Evolutionary conservation across 139 green algal species (phyloP), one percentile per base, ranked within the genome.

Genomic region (Chlamydomonas sp.): DNA sequence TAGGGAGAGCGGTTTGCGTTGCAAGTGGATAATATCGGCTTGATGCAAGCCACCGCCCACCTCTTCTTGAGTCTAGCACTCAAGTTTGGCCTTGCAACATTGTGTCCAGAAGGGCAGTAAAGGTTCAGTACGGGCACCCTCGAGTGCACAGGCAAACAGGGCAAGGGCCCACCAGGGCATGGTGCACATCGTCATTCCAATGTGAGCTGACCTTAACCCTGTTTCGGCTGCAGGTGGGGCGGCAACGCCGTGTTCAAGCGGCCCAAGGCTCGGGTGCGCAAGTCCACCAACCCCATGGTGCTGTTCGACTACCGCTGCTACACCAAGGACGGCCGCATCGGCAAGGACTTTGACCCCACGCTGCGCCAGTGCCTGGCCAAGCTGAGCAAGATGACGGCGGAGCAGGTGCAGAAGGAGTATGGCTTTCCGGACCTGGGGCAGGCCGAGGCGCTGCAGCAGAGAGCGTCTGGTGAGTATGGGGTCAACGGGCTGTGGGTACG

Each of bases 291-390:
- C 84, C 92, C 92, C 4, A 85, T 92, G 79, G 73, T 91, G 12
- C 78, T 93, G 57, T 83, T 94, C 16, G 92, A 94, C 84, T 94
- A 94, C 90, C 86, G 92, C n/a, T 95, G 92, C 87, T 90, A 93
- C 61, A 83, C 83, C 57, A 12, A 69, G 75, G 86, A 80, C 5
- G 91, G 89, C 15, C 68, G 79, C 49, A 89, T 94, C 60, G 89
- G 89, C 63, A 91, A 66, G 5, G 74, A 90, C 84, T 92, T 90
- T 80, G 89, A 90, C 17, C 83, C 84, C 1, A 7, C 86, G 62
- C 66, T 94, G 68, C 71, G 16, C 9, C 71, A 90, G 67, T 94
- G 91, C 74, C 80, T 94, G 7, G 81, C 20, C 2, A 91, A 92
- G 81, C 67, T 94, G 0, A 69, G 74, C 2, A 12, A 58, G 8